Conservation (phyloP, 2,329 filamentous ascomycete species). For the Xylaria hypoxylon region DNA sequence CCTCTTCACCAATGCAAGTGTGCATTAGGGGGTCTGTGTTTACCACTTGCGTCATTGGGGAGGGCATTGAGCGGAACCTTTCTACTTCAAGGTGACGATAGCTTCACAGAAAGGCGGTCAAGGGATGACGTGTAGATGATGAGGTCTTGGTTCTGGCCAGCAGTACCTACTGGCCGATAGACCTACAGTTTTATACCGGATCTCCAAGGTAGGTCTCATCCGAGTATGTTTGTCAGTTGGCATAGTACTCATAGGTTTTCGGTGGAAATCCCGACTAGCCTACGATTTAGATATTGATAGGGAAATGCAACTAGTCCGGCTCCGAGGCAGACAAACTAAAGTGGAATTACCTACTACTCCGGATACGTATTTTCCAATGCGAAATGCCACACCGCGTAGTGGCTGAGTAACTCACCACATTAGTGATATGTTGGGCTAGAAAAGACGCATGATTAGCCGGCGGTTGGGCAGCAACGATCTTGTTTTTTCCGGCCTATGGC, state of each 20-base stretch:
- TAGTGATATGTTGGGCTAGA: not conserved
- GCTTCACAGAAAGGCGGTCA: not conserved
- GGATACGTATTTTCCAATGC: conserved; percentile 6
- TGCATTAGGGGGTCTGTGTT: not conserved
- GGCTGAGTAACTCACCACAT: conserved; percentile 20
- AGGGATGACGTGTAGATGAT: conserved; percentile 1
- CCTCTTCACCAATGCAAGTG: not conserved
- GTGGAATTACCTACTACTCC: conserved; percentile 24
- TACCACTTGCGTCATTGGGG: not conserved
- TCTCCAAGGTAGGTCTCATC: not conserved
- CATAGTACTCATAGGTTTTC: not conserved
- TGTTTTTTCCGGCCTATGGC: not conserved
- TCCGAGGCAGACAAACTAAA: conserved; percentile 17
- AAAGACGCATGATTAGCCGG: conserved; percentile 10
- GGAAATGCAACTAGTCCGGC: not conserved
- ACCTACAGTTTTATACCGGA: conserved; percentile 7
- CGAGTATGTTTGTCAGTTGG: not conserved
- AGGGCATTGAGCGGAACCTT: not conserved
- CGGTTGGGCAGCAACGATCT: conserved; percentile 19
- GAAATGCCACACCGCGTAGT: conserved; percentile 11
- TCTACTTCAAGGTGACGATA: not conserved
- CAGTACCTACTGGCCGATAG: not conserved
- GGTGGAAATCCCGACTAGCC: not conserved
- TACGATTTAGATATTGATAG: not conserved
- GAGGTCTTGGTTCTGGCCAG: not conserved